These are phyloP conservation scores for Arctostaphylos glauca DNA, from an alignment of 148 eudicot genomes.

Conservation along the genomic window DNA sequence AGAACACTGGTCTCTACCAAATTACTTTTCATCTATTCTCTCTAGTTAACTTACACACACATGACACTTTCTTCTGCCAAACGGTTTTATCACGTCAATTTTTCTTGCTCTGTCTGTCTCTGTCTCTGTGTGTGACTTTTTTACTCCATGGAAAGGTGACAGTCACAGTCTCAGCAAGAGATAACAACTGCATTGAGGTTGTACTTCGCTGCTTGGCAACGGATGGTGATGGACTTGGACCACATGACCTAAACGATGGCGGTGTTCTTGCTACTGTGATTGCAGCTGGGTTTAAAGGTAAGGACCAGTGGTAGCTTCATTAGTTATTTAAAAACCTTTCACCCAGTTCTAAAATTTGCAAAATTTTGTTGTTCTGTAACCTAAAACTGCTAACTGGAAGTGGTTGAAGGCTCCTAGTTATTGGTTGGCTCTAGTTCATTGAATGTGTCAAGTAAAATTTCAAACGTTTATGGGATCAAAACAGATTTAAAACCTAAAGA, in stretches of 20 bases:
- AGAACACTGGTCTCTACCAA: background rate
- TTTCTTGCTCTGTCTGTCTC: background rate
- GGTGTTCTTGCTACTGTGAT: conserved; percentile 81
- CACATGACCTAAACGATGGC: conserved; percentile 74
- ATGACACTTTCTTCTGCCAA: background rate
- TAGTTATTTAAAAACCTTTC: background rate
- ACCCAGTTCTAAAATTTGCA: background rate
- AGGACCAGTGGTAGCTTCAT: background rate
- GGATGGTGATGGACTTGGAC: conserved; percentile 82
- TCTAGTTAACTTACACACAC: background rate
- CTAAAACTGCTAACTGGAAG: background rate
- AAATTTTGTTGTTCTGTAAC: background rate
- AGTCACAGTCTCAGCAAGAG: conserved; percentile 54
- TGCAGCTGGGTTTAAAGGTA: conserved; percentile 95
- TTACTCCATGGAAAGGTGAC: conserved; percentile 48
- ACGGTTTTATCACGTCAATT: no score
- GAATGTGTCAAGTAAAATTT: background rate
- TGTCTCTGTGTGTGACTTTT: conserved; percentile 3
- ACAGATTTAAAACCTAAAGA: background rate
- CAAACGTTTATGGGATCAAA: background rate
- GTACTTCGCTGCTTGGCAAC: conserved; percentile 75
- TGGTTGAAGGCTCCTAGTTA: conserved; percentile 1
- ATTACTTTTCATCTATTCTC: background rate
- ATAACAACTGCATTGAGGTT: conserved; percentile 65
- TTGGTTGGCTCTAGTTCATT: background rate